phyloP scores from a whole-genome alignment of 75 land plant genomes.

The Pinus albicaulis region DNA sequence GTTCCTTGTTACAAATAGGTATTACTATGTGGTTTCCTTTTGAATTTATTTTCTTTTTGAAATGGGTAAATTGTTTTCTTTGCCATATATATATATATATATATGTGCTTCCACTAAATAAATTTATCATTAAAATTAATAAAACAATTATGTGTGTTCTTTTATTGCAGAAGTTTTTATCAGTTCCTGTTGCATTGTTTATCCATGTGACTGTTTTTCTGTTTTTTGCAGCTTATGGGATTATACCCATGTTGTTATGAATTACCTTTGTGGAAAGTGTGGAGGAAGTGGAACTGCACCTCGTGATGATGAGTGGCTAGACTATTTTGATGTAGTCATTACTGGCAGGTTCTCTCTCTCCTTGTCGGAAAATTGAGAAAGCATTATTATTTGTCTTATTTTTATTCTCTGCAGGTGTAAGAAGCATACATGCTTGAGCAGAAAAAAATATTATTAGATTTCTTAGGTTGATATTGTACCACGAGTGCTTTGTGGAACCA shows the following conservation, averaged over 20 bases:
- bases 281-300: conserved; percentile 30
- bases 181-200: background rate
- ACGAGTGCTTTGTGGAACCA: no score
- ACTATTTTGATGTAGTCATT: conserved; percentile 92
- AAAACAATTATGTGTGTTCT: background rate
- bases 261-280: conserved; percentile 68
- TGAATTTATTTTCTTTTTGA: background rate
- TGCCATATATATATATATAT: no score
- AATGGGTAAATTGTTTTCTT: no score
- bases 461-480: no score
- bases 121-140: background rate
- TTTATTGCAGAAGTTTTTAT: background rate
- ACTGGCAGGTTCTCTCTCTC: conserved; percentile 80
- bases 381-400: background rate
- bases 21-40: background rate
- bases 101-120: no score
- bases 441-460: no score
- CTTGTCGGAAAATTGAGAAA: background rate
- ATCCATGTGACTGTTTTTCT: background rate
- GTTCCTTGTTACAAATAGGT: conserved; percentile 98
- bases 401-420: background rate
- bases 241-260: conserved; percentile 97
- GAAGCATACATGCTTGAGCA: no score
- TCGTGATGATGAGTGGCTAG: conserved; percentile 78
- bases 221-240: conserved; percentile 91